phyloP scores from a whole-genome alignment of 2,329 filamentous ascomycete species.

The Cladophialophora immunda region DNA sequence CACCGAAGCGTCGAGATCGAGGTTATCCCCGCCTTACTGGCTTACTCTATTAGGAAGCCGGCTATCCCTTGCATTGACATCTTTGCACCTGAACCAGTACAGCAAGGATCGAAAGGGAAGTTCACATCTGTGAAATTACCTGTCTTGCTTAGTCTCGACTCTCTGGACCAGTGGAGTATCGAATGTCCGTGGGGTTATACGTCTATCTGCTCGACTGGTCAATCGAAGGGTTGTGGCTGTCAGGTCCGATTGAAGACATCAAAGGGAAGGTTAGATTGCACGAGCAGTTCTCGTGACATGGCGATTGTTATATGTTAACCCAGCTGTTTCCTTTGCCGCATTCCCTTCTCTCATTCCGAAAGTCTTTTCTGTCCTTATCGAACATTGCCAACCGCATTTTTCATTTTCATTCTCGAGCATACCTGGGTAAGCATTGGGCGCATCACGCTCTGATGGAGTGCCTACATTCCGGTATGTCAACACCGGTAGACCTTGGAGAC shows the following conservation, averaged over 20 bases:
- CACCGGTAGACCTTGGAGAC: slow-evolving; percentile 19
- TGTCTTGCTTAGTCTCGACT: slow-evolving; percentile 37
- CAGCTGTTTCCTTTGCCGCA: slow-evolving; percentile 26
- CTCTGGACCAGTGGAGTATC: slow-evolving; percentile 27
- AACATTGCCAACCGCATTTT: slow-evolving; percentile 25
- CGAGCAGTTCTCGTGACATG: slow-evolving; percentile 22
- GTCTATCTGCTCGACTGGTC: slow-evolving; percentile 19
- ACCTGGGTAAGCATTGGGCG: slow-evolving; percentile 28
- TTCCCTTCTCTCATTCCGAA: slow-evolving; percentile 35
- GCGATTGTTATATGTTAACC: slow-evolving; percentile 25
- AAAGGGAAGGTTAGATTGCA: slow-evolving; percentile 29
- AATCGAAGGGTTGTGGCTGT: slow-evolving; percentile 25
- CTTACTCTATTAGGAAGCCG: slow-evolving; percentile 2
- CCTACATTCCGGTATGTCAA: slow-evolving; percentile 26
- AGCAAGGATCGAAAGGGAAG: slow-evolving; percentile 34
- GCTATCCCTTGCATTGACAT: slow-evolving; percentile 33
- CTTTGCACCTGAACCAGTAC: slow-evolving; percentile 28
- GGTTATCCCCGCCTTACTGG: neutral
- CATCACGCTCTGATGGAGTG: slow-evolving; percentile 28
- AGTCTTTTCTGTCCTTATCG: slow-evolving; percentile 28
- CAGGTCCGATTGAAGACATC: slow-evolving; percentile 13
- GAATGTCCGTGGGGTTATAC: slow-evolving; percentile 27
- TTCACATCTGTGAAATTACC: slow-evolving; percentile 30
- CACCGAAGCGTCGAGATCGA: slow-evolving; percentile 9
- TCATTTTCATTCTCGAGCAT: slow-evolving; percentile 27